These are phyloP conservation scores for Phyllosticta citriasiana DNA, from an alignment of 2,329 filamentous ascomycete species.

Conservation along the genomic window DNA sequence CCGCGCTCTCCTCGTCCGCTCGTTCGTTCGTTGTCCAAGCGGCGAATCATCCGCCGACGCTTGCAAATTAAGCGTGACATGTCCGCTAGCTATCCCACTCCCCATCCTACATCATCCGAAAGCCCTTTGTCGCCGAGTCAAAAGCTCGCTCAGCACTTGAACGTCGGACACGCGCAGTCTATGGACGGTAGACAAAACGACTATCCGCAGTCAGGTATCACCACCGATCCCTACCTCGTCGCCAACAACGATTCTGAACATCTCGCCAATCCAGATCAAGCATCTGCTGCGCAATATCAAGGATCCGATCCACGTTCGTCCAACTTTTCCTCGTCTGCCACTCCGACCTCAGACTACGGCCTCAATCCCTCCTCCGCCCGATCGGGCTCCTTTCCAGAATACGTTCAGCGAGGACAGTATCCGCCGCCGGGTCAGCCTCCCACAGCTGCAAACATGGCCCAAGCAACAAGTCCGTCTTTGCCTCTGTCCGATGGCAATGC, in stretches of 20 bases:
- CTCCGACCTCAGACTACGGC: conserved; percentile 82
- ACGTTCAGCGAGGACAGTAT: conserved; percentile 75
- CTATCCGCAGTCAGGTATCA: conserved; percentile 45
- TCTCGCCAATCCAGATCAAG: conserved; percentile 73
- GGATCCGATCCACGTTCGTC: conserved; percentile 68
- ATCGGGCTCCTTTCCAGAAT: conserved; percentile 77
- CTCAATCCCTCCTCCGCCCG: conserved; percentile 66
- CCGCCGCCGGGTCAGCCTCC: conserved; percentile 63
- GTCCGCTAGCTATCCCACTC: conserved; percentile 37
- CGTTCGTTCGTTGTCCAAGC: conserved; percentile 15
- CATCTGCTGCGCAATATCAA: conserved; percentile 84
- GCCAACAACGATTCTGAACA: conserved; percentile 56
- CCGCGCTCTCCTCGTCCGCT: conserved; percentile 9
- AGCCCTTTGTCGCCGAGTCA: conserved; percentile 32
- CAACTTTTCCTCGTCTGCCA: conserved; percentile 67
- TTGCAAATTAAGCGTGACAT: conserved; percentile 34
- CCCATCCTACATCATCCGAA: conserved; percentile 26
- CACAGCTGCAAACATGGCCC: conserved; percentile 86
- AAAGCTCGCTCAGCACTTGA: conserved; percentile 29
- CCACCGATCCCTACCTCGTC: conserved; percentile 20
- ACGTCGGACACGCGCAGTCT: conserved; percentile 32
- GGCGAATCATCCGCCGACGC: conserved; percentile 28
- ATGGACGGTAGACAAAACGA: conserved; percentile 46
- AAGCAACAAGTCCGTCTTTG: conserved; percentile 97
- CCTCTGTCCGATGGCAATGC: conserved; percentile 69